Evolutionary conservation across 352 stramenopile species (phyloP), one percentile per base, ranked within the genome.

Genomic region (Globisporangium radiosum): DNA sequence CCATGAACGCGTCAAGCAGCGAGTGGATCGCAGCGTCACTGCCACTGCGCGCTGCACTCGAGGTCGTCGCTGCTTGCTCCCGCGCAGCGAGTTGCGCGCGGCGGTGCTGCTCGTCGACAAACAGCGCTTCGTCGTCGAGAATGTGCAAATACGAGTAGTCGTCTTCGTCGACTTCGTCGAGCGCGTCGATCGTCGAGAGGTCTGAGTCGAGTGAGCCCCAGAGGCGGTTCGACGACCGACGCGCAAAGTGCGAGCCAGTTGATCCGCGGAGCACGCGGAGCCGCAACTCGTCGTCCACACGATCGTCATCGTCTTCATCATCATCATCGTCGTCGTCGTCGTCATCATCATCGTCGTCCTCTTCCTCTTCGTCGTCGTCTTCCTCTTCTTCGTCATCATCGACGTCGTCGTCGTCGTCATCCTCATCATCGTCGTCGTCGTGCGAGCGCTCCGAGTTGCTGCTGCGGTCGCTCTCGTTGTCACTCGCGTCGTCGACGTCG

Each of bases 151-250:
- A 91, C 17, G 79, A 93, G 54, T 88, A 93, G 42, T 93, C 81
- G 13, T 93, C 80, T 71, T 93, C 83, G 49, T 93, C 81, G 11
- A 89, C 81, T 65, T 93, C 83, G 52, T 93, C 83, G 25, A 87
- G 66, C 8, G 74, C 83, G 66, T 93, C 83, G n/a, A 87, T 61
- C 19, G 80, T 73, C 8, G 78, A 84, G 50, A 88, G 60, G 49
- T 92, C 85, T 2, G 72, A 74, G 38, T 92, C 83, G 5, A 92
- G 57, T n/a, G 81, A 77, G 37, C 81, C 79, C 82, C 82, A 92
- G 7, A 83, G 59, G 19, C 78, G 81, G 59, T 65, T 81, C 1
- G 68, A 71, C 39, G 68, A 54, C 48, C 76, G 70, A 37, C 74
- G 69, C 53, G 49, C 75, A 7, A 65, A 65, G 47, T 54, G 69